Conservation (phyloP, 768 basidiomycete species). For the Ephemerocybe angulata region DNA sequence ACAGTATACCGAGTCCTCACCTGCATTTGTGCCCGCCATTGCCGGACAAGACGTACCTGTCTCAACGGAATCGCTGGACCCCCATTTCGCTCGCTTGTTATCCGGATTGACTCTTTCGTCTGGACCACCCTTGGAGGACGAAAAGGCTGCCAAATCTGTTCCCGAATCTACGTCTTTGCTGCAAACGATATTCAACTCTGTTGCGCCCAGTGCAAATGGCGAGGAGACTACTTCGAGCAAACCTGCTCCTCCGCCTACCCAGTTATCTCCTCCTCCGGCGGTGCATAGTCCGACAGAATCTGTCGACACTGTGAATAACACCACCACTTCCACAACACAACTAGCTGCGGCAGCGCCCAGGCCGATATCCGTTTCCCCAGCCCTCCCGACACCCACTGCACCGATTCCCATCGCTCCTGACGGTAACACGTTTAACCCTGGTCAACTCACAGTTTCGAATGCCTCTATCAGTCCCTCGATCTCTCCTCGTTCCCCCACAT, state of each 20-base stretch:
- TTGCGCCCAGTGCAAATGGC: background rate
- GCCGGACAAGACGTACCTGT: conserved; percentile 25
- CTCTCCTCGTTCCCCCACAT: conserved; percentile 23
- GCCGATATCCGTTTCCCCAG: background rate
- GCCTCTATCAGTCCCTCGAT: conserved; percentile 14
- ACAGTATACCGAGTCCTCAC: conserved; percentile 42
- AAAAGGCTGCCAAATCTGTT: conserved; percentile 1
- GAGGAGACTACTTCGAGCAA: background rate
- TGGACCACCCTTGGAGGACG: conserved; percentile 15
- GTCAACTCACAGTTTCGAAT: conserved; percentile 7
- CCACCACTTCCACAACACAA: background rate
- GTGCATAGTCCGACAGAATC: background rate
- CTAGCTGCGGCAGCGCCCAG: background rate
- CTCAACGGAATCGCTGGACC: conserved; percentile 44
- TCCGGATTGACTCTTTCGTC: conserved; percentile 60
- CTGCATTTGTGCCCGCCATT: conserved; percentile 29
- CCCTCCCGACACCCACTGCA: background rate
- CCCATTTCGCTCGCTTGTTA: conserved; percentile 68
- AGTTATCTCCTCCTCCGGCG: background rate
- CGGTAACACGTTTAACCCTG: background rate
- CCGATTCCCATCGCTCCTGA: background rate
- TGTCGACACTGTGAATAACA: background rate
- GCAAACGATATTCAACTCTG: background rate
- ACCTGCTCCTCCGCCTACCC: background rate
- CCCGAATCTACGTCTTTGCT: background rate